phyloP scores from a whole-genome alignment of 176 grass and related monocot genomes.

The Avena sativa region DNA sequence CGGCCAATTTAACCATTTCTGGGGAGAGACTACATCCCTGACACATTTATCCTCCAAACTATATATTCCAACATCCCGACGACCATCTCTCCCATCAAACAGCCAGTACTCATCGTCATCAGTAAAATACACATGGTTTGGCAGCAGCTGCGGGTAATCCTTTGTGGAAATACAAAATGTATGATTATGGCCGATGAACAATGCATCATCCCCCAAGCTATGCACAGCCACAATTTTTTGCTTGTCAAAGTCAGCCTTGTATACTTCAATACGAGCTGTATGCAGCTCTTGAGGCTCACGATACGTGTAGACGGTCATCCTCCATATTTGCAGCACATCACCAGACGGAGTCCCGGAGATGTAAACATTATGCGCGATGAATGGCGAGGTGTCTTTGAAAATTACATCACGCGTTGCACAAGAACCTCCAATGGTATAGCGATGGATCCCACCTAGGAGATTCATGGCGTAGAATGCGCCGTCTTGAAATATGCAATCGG shows the following conservation, averaged over 20 bases:
- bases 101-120: neutral
- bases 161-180: neutral
- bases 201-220: neutral
- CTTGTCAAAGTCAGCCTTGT: slow-evolving; percentile 6
- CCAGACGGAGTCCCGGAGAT: neutral
- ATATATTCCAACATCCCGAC: slow-evolving; percentile 21
- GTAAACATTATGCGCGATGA: neutral
- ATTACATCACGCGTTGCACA: neutral
- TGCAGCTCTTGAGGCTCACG: neutral
- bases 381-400: neutral
- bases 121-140: slow-evolving; percentile 9
- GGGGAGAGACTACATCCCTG: neutral
- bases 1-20: neutral
- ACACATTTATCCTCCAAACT: neutral
- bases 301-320: neutral
- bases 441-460: neutral
- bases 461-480: slow-evolving; percentile 12
- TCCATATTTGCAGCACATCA: neutral
- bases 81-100: neutral
- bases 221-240: neutral
- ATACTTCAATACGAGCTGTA: neutral
- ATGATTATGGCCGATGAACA: slow-evolving; percentile 9
- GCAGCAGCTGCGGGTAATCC: neutral
- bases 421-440: neutral
- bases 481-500: neutral